These are phyloP conservation scores for Pseudisothecium myosuroides DNA, from an alignment of 225 moss, liverwort and hornwort species.

Conservation along the genomic window DNA sequence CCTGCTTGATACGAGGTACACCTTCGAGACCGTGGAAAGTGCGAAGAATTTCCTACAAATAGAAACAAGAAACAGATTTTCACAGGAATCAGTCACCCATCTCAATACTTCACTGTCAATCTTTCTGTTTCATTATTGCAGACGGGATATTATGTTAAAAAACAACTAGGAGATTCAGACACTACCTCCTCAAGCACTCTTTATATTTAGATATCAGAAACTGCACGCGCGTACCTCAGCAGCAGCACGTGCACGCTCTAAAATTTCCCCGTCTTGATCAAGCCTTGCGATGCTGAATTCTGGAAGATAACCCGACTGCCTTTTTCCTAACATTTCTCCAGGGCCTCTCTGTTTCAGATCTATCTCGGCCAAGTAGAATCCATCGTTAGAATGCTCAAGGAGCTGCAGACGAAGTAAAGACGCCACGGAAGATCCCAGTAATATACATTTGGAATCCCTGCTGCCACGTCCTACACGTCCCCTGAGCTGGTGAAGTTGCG, in stretches of 20 bases:
- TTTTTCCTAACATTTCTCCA: conserved; percentile 80
- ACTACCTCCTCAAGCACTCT: neutral
- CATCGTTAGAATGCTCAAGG: conserved; percentile 73
- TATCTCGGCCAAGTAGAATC: conserved; percentile 89
- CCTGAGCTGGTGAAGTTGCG: conserved; percentile 93
- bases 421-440: conserved; percentile 55
- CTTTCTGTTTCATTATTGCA: neutral
- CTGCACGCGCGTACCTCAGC: conserved; percentile 58
- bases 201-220: neutral
- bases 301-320: conserved; percentile 84
- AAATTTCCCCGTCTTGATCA: conserved; percentile 75
- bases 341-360: conserved; percentile 79
- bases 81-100: neutral
- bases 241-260: conserved; percentile 70
- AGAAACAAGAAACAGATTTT: neutral
- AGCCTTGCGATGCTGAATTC: conserved; percentile 87
- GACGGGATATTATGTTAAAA: neutral
- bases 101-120: neutral
- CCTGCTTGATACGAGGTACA: conserved; percentile 71
- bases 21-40: conserved; percentile 43
- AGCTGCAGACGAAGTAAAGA: conserved; percentile 57
- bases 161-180: neutral
- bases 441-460: conserved; percentile 72
- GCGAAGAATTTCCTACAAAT: conserved; percentile 46
- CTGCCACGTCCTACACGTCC: conserved; percentile 93